A percentile compares a stretch with the other conserved stretches of the same genome.
Evolutionary conservation across 495 filamentous ascomycete genomes (phyloP).

Genomic region (Penicillium flavigenum): DNA sequence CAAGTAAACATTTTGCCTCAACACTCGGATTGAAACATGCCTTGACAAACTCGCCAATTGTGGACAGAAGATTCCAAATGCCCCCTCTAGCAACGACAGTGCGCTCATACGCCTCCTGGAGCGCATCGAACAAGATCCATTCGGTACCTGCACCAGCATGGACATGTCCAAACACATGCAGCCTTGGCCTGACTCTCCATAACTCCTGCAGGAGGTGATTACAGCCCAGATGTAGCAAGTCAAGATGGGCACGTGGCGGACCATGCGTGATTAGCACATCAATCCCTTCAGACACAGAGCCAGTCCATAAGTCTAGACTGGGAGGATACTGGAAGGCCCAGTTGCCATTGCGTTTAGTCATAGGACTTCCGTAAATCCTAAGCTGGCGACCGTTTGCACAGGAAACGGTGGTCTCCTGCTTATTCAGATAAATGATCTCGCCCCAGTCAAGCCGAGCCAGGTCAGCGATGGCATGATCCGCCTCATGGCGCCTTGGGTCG

Average conservation of each 20-base stretch:
- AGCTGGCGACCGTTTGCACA: conserved; percentile 52
- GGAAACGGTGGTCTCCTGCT: conserved; percentile 41
- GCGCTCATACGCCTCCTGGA: conserved; percentile 25
- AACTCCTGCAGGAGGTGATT: conserved; percentile 59
- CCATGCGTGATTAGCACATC: conserved; percentile 78
- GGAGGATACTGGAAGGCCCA: conserved; percentile 51
- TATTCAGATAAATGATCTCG: conserved; percentile 52
- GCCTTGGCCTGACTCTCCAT: conserved; percentile 62
- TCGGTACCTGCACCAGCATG: conserved; percentile 60
- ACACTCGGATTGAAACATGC: conserved; percentile 1
- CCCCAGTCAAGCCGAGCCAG: conserved; percentile 41
- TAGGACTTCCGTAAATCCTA: conserved; percentile 55
- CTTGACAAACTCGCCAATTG: conserved; percentile 17
- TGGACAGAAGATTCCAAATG: conserved; percentile 19
- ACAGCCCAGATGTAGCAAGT: conserved; percentile 59
- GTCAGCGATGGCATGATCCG: conserved; percentile 8
- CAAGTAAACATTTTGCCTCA: conserved; percentile 29
- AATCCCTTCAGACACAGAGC: conserved; percentile 57
- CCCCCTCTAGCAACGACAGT: conserved; percentile 22
- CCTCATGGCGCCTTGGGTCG: conserved; percentile 41
- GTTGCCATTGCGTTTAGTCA: conserved; percentile 50
- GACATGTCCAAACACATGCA: conserved; percentile 78
- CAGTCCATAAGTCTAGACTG: conserved; percentile 27
- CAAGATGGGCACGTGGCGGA: conserved; percentile 58
- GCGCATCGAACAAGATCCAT: conserved; percentile 21